Conservation (phyloP, 129 eudicot genomes). For the sunflower (Helianthus annuus) region DNA sequence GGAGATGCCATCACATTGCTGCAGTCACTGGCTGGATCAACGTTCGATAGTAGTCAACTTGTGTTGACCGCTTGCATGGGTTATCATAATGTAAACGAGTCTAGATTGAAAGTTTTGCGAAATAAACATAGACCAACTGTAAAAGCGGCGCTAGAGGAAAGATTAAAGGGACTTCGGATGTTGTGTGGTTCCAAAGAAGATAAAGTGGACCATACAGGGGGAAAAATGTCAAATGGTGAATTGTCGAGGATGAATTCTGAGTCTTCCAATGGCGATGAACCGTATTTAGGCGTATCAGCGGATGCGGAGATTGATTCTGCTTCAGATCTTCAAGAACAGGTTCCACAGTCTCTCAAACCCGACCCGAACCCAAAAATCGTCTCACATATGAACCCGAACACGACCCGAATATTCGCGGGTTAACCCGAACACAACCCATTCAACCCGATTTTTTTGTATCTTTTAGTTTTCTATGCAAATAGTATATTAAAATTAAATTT, state of each 20-base stretch:
- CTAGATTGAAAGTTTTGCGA: constrained; percentile 68
- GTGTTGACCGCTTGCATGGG: constrained; percentile 99
- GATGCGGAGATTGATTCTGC: constrained; percentile 56
- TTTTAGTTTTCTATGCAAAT: too few relatives aligned
- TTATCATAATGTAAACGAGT: constrained; percentile 75
- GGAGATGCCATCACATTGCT: constrained; percentile 94
- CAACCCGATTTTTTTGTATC: too few relatives aligned
- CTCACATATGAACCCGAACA: too few relatives aligned
- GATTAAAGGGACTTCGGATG: constrained; percentile 61
- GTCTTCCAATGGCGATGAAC: constrained; percentile 47
- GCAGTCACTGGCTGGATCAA: constrained; percentile 94
- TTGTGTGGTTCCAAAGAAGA: constrained; percentile 62
- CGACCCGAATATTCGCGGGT: too few relatives aligned
- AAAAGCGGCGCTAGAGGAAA: constrained; percentile 68
- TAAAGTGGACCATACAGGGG: constrained; percentile 36
- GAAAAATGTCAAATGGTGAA: constrained; percentile 46
- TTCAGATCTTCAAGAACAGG: constrained; percentile 96
- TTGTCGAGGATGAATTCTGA: constrained; percentile 43
- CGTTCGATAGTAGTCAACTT: constrained; percentile 99
- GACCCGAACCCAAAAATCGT: too few relatives aligned
- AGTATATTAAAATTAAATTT: too few relatives aligned
- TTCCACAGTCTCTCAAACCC: not conserved
- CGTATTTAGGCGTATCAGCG: constrained; percentile 40
- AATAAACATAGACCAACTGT: constrained; percentile 88
- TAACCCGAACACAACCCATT: too few relatives aligned